These are phyloP conservation scores for Tylopilus vinaceipallidus DNA, from an alignment of 768 basidiomycete genomes.

Conservation along the genomic window DNA sequence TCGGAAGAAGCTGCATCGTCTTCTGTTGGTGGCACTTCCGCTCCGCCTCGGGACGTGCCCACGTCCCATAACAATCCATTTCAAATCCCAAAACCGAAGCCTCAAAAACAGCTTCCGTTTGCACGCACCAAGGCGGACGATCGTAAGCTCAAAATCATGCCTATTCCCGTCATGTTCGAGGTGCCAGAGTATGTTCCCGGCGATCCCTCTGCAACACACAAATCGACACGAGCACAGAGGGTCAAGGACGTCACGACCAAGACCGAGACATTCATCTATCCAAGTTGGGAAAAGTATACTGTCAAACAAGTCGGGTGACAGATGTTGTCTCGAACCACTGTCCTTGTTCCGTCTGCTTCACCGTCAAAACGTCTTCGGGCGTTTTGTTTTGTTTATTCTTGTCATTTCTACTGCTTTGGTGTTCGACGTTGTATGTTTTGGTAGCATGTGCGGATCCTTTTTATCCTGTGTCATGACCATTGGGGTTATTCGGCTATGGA, in stretches of 20 bases:
- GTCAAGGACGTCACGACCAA: constrained; percentile 32
- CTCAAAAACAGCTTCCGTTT: constrained; percentile 52
- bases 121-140: constrained; percentile 48
- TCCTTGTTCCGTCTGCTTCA: not conserved
- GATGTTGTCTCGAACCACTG: not conserved
- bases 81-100: constrained; percentile 41
- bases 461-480: no score
- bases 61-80: constrained; percentile 30
- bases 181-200: constrained; percentile 24
- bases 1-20: constrained; percentile 30
- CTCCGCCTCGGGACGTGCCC: constrained; percentile 1
- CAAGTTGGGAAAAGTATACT: constrained; percentile 66
- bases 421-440: constrained; percentile 1
- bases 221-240: constrained; percentile 26
- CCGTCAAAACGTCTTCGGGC: not conserved
- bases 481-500: no score
- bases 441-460: not conserved
- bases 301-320: constrained; percentile 39
- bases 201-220: constrained; percentile 24
- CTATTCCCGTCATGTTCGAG: constrained; percentile 44
- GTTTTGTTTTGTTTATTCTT: not conserved
- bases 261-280: constrained; percentile 50
- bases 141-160: constrained; percentile 50
- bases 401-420: not conserved
- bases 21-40: constrained; percentile 18